Percentiles rank a stretch among this genome's conserved stretches.
Conservation (phyloP, 2,329 filamentous ascomycete genomes). For the Alternaria sp. region DNA sequence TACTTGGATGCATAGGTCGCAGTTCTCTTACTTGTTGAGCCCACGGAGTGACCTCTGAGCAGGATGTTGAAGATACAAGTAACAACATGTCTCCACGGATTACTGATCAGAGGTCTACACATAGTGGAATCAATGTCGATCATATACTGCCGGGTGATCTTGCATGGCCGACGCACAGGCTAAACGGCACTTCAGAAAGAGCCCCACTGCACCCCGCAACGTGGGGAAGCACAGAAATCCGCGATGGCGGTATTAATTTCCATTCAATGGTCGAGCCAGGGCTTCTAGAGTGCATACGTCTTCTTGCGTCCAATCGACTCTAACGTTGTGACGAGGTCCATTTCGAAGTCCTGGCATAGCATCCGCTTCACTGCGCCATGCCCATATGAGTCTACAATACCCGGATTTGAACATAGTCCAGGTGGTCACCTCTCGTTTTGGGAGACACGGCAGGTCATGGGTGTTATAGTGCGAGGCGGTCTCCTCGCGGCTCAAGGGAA, state of each 20-base stretch:
- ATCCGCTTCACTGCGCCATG: slow-evolving; percentile 2
- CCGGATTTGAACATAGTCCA: slow-evolving; percentile 13
- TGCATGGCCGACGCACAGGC: slow-evolving; percentile 28
- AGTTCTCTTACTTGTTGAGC: background rate
- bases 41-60: background rate
- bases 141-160: slow-evolving; percentile 31
- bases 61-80: background rate
- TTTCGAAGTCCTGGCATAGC: background rate
- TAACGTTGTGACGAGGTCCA: background rate
- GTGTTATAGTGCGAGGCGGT: slow-evolving; percentile 20
- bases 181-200: slow-evolving; percentile 35
- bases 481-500: slow-evolving; percentile 37
- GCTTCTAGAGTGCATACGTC: slow-evolving; percentile 14
- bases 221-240: slow-evolving; percentile 21
- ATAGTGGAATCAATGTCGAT: slow-evolving; percentile 9
- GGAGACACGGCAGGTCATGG: slow-evolving; percentile 19
- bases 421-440: slow-evolving; percentile 13
- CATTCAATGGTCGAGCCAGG: slow-evolving; percentile 12
- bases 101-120: background rate
- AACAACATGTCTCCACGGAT: slow-evolving; percentile 3
- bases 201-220: slow-evolving; percentile 40
- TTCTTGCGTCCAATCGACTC: slow-evolving; percentile 13
- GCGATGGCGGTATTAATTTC: slow-evolving; percentile 27
- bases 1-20: background rate
- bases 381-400: slow-evolving; percentile 12